These are phyloP conservation scores for Populus euphratica DNA, from an alignment of 345 rosid genomes.

Conservation along the genomic window DNA sequence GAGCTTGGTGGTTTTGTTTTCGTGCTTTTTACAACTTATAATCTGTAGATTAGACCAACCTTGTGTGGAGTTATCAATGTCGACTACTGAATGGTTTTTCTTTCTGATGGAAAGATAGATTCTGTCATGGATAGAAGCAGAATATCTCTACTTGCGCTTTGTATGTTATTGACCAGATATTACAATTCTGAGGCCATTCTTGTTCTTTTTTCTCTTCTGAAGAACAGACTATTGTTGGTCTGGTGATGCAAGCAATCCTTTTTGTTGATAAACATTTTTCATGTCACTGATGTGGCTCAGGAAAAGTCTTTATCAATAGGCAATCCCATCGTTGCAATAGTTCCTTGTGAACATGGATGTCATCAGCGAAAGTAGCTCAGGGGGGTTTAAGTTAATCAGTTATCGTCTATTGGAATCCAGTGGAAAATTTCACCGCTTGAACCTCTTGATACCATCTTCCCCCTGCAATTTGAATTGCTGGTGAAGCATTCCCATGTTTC, in stretches of 20 bases:
- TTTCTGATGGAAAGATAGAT: too few species aligned
- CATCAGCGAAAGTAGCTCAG: constrained; percentile 61
- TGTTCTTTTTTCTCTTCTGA: background rate
- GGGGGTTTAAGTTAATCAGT: constrained; percentile 66
- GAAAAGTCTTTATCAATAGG: constrained; percentile 36
- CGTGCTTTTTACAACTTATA: too few species aligned
- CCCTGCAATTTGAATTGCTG: constrained; percentile 58
- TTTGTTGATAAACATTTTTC: background rate
- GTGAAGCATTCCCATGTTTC: constrained; percentile 81
- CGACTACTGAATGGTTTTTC: too few species aligned
- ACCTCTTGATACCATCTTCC: constrained; percentile 54
- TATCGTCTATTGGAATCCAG: constrained; percentile 46
- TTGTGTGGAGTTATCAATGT: too few species aligned
- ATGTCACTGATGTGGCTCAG: background rate
- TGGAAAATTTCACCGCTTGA: constrained; percentile 85
- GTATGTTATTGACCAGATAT: background rate
- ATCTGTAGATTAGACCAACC: too few species aligned
- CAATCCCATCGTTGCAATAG: constrained; percentile 74
- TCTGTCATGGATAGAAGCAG: too few species aligned
- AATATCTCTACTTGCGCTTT: background rate
- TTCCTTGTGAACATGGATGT: constrained; percentile 83
- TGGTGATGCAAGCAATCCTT: background rate
- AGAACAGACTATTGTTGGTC: background rate
- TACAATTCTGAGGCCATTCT: background rate
- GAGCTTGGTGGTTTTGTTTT: background rate